phyloP scores from a whole-genome alignment of 306 rosid species.

The Abrus pulchellus region DNA sequence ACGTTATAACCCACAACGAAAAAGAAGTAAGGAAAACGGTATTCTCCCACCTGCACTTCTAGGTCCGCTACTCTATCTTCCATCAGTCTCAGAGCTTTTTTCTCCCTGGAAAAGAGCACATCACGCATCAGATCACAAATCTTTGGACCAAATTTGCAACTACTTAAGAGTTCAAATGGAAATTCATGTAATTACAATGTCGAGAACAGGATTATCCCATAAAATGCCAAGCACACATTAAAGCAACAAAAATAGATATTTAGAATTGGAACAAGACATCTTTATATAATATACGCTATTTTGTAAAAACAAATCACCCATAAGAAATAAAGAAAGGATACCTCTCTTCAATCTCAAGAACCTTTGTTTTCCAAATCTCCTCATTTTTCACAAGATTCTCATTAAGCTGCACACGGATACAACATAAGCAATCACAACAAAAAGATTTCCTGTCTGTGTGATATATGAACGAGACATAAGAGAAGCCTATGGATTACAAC shows the following conservation, averaged over 20 bases:
- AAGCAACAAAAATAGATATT: slow-evolving; percentile 31
- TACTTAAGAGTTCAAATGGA: slow-evolving; percentile 24
- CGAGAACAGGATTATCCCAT: slow-evolving; percentile 15
- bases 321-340: slow-evolving; percentile 41
- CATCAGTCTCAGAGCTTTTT: slow-evolving; percentile 49
- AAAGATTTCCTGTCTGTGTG: slow-evolving; percentile 7
- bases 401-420: slow-evolving; percentile 74
- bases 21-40: neutral
- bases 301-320: slow-evolving; percentile 11
- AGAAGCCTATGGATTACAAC: slow-evolving; percentile 39
- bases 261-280: slow-evolving; percentile 23
- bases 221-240: slow-evolving; percentile 21
- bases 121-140: slow-evolving; percentile 36
- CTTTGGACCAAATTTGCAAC: slow-evolving; percentile 18
- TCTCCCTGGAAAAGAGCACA: slow-evolving; percentile 62
- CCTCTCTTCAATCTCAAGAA: slow-evolving; percentile 82
- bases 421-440: slow-evolving; percentile 34
- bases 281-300: neutral
- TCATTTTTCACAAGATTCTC: slow-evolving; percentile 85
- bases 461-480: slow-evolving; percentile 17
- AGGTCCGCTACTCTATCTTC: slow-evolving; percentile 61
- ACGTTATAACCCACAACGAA: neutral
- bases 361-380: slow-evolving; percentile 83
- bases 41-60: slow-evolving; percentile 76
- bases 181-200: slow-evolving; percentile 34